Evolutionary conservation across 805 yeast genomes (phyloP).

Genomic region (Candida corydali): DNA sequence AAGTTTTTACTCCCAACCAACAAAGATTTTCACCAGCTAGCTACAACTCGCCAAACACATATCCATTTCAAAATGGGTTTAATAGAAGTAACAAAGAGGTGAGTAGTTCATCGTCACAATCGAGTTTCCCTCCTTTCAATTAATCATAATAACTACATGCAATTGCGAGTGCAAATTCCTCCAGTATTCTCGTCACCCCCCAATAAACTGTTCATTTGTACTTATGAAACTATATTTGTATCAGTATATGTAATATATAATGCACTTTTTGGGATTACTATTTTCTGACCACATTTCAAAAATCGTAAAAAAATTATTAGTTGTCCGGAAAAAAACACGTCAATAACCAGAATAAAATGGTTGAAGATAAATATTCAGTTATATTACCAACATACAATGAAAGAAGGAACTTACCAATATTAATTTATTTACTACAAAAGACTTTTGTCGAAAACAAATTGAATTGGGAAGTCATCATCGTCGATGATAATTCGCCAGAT

Average conservation of each 20-base stretch:
- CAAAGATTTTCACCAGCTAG: conserved; percentile 15
- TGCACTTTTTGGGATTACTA: too few species aligned
- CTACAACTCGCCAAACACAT: conserved; percentile 21
- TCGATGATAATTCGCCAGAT: conserved; percentile 78
- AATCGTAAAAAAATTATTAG: too few species aligned
- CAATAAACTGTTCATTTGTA: too few species aligned
- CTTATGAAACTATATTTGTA: too few species aligned
- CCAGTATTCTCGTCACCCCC: too few species aligned
- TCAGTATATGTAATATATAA: too few species aligned
- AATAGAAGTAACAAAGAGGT: conserved; percentile 8
- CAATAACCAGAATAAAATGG: conserved; percentile 8
- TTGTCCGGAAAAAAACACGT: conserved; percentile 2
- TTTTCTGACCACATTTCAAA: too few species aligned
- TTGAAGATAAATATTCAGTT: conserved; percentile 55
- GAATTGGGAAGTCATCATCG: conserved; percentile 74
- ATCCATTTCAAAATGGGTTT: conserved; percentile 11
- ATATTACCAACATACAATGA: conserved; percentile 79
- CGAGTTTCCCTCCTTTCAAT: too few species aligned
- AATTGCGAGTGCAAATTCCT: too few species aligned
- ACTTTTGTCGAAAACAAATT: conserved; percentile 55
- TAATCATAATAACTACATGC: too few species aligned
- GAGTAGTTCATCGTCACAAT: too few species aligned
- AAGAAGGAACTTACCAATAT: conserved; percentile 58
- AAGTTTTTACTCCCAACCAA: conserved; percentile 7
- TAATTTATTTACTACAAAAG: conserved; percentile 64